Conservation (phyloP, 176 grass and related monocot genomes). For the Rhynchospora tenuis region DNA sequence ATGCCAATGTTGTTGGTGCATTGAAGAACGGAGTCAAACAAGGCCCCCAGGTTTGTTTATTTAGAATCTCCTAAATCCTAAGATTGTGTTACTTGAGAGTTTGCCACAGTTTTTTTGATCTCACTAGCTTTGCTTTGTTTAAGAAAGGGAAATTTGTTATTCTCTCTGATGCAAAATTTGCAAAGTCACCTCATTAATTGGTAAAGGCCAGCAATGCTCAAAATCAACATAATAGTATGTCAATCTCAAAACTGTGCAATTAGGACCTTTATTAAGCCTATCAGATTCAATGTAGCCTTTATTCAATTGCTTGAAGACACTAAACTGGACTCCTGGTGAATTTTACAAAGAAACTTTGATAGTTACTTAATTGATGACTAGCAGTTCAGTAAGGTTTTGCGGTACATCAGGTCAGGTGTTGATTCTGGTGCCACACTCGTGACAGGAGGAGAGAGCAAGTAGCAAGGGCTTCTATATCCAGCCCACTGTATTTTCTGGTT, state of each 20-base stretch:
- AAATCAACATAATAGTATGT: too few relatives aligned
- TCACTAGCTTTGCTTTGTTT: background rate
- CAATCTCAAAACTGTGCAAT: too few relatives aligned
- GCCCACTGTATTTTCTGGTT: too few relatives aligned
- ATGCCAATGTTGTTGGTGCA: too few relatives aligned
- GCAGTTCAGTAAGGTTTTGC: slow-evolving; percentile 80
- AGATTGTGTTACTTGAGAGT: background rate
- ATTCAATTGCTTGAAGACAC: background rate
- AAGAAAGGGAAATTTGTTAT: too few relatives aligned
- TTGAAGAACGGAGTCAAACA: slow-evolving; percentile 78
- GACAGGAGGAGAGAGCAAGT: too few relatives aligned
- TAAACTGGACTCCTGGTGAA: background rate
- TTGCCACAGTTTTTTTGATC: background rate
- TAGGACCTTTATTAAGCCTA: too few relatives aligned
- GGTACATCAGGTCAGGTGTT: slow-evolving; percentile 56
- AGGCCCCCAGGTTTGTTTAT: slow-evolving; percentile 66
- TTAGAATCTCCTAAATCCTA: background rate
- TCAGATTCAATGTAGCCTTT: background rate
- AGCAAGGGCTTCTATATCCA: too few relatives aligned
- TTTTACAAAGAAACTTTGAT: background rate
- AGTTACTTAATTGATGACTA: slow-evolving; percentile 59
- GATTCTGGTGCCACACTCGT: slow-evolving; percentile 65
- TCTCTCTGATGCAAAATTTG: too few relatives aligned
- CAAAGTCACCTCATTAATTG: too few relatives aligned
- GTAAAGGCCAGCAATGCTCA: too few relatives aligned